Conservation (phyloP, 2,329 filamentous ascomycete species). For the Metarhizium anisopliae region DNA sequence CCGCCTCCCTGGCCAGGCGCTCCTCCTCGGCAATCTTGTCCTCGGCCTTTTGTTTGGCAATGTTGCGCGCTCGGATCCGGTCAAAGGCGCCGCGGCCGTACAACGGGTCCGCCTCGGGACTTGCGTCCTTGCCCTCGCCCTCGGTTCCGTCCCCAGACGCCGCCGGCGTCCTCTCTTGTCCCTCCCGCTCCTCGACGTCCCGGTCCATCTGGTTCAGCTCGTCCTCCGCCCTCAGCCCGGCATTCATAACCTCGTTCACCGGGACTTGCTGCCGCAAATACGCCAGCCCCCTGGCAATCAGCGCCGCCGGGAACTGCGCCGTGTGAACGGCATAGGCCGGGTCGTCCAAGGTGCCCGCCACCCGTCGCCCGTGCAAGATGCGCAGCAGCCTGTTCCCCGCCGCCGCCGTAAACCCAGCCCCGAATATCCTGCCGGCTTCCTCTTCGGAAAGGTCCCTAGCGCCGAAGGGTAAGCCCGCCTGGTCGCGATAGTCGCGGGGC, state of each 20-base stretch:
- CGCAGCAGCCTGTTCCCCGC: constrained; percentile 45
- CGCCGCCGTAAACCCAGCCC: constrained; percentile 31
- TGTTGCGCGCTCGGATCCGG: constrained; percentile 44
- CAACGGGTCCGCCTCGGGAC: constrained; percentile 33
- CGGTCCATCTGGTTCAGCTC: constrained; percentile 47
- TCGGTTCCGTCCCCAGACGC: constrained; percentile 14
- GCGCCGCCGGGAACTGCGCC: constrained; percentile 28
- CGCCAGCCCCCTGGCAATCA: constrained; percentile 37
- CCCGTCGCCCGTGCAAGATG: constrained; percentile 53
- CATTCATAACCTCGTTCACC: constrained; percentile 53
- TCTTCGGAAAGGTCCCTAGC: constrained; percentile 36
- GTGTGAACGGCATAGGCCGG: constrained; percentile 42
- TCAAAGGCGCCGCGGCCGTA: constrained; percentile 52
- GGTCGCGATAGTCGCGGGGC: constrained; percentile 48
- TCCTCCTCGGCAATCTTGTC: constrained; percentile 34
- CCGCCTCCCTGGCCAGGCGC: constrained; percentile 30
- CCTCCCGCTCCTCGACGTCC: constrained; percentile 17
- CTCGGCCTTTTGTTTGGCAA: constrained; percentile 38
- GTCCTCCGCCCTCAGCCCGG: constrained; percentile 52
- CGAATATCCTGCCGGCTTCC: constrained; percentile 42
- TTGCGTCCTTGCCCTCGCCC: constrained; percentile 9
- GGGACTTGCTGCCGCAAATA: constrained; percentile 47
- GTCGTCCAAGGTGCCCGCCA: constrained; percentile 55
- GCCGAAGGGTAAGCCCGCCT: constrained; percentile 44
- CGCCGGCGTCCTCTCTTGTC: constrained; percentile 13